Percentiles rank a stretch among this genome's conserved stretches.
These are phyloP conservation scores for Leucosporidium scottii DNA, from an alignment of 768 basidiomycete species.

Conservation along the genomic window DNA sequence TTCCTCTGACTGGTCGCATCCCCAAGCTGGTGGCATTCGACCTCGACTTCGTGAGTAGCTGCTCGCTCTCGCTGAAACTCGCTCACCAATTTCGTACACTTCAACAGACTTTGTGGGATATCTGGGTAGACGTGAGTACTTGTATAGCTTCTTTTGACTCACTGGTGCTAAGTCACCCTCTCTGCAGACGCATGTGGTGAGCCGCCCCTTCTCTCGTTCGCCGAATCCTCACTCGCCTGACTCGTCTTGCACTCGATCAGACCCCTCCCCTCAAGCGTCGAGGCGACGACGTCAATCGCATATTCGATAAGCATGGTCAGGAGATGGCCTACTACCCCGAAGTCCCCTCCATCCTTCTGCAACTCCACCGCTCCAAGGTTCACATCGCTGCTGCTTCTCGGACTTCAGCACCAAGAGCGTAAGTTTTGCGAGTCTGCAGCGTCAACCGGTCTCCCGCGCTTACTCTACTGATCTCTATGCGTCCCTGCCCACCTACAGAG, in stretches of 20 bases:
- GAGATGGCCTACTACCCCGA: slow-evolving; percentile 66
- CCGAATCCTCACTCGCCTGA: background rate
- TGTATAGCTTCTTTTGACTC: background rate
- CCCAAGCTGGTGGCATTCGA: slow-evolving; percentile 73
- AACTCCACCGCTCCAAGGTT: slow-evolving; percentile 94
- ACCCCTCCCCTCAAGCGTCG: slow-evolving; percentile 44
- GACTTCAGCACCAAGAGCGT: slow-evolving; percentile 70
- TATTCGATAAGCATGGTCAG: slow-evolving; percentile 47
- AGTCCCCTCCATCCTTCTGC: slow-evolving; percentile 74
- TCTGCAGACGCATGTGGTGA: background rate
- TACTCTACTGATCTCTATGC: too few species aligned
- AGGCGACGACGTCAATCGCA: slow-evolving; percentile 41
- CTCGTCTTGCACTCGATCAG: slow-evolving; percentile 41
- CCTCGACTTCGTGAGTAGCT: slow-evolving; percentile 53
- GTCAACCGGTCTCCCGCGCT: too few species aligned
- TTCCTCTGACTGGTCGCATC: slow-evolving; percentile 27
- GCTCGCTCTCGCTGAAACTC: slow-evolving; percentile 1
- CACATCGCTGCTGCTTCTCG: slow-evolving; percentile 87
- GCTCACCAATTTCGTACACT: background rate
- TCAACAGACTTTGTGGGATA: slow-evolving; percentile 7
- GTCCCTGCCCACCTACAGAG: too few species aligned
- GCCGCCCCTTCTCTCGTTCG: background rate
- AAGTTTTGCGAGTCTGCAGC: too few species aligned
- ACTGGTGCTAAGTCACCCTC: background rate
- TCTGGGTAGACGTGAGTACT: slow-evolving; percentile 10